phyloP scores from a whole-genome alignment of 306 rosid genomes.

The Astragalus glycyphyllos region DNA sequence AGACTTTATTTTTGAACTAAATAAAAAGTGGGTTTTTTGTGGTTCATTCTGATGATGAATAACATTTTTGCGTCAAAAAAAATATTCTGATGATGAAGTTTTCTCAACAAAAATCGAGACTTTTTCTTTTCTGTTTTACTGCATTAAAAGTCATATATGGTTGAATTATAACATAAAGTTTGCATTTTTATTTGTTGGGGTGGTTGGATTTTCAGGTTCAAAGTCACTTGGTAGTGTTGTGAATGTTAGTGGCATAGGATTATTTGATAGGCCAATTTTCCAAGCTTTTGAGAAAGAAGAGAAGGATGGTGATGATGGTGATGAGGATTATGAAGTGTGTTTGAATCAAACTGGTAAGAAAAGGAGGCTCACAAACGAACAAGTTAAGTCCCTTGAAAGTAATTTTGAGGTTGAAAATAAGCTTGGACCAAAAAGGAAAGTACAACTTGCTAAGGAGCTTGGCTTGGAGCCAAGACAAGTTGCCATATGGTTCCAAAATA shows the following conservation, averaged over 20 bases:
- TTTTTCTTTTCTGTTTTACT: neutral
- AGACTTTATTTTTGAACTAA: too few species aligned
- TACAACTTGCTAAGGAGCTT: slow-evolving; percentile 74
- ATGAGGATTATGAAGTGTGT: slow-evolving; percentile 49
- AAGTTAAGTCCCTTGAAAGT: slow-evolving; percentile 75
- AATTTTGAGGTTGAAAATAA: slow-evolving; percentile 74
- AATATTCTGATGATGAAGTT: too few species aligned
- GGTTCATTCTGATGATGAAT: too few species aligned
- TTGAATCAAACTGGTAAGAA: slow-evolving; percentile 69
- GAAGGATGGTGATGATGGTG: slow-evolving; percentile 29
- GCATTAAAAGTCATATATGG: neutral
- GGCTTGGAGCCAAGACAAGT: slow-evolving; percentile 92
- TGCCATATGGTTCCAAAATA: slow-evolving; percentile 91
- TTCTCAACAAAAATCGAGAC: too few species aligned
- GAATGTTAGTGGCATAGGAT: slow-evolving; percentile 40
- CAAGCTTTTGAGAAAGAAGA: slow-evolving; percentile 58
- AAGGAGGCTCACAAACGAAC: slow-evolving; percentile 69
- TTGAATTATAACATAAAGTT: neutral
- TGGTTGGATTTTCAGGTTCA: slow-evolving; percentile 56
- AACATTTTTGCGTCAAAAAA: too few species aligned
- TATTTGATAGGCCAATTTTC: slow-evolving; percentile 46
- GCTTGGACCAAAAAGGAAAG: slow-evolving; percentile 84
- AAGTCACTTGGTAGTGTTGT: slow-evolving; percentile 61
- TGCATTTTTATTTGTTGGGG: neutral
- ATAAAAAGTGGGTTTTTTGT: too few species aligned